A percentile compares a stretch with the other conserved stretches of the same genome.
phyloP scores from a whole-genome alignment of 176 grass and related monocot species.

The Avena eriantha region DNA sequence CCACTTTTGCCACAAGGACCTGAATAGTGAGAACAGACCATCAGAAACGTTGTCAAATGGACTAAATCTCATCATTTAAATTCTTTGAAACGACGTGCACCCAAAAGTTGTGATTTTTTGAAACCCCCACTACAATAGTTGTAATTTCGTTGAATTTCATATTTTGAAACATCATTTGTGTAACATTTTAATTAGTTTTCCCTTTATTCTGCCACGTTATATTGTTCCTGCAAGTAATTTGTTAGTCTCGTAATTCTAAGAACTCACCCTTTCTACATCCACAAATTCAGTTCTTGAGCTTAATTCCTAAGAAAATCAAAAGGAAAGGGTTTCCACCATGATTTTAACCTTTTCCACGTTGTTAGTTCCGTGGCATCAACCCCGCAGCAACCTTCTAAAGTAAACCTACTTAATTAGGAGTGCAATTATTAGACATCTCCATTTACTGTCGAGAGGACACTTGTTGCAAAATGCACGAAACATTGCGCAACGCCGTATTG shows the following conservation, averaged over 20 bases:
- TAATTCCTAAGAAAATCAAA: not conserved
- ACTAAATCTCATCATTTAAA: no score
- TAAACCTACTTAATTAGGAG: slow-evolving; percentile 32
- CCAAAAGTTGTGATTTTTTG: no score
- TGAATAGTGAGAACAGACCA: no score
- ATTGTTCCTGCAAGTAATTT: no score
- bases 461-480: slow-evolving; percentile 10
- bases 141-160: no score
- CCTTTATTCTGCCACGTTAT: no score
- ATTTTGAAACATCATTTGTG: no score
- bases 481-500: not conserved
- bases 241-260: not conserved
- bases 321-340: slow-evolving; percentile 35
- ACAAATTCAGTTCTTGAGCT: not conserved
- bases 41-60: no score
- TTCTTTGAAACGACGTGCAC: no score
- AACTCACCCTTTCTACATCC: not conserved
- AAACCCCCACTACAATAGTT: no score
- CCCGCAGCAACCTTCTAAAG: slow-evolving; percentile 37
- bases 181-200: no score
- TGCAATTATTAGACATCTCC: slow-evolving; percentile 45
- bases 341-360: slow-evolving; percentile 42
- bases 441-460: slow-evolving; percentile 44
- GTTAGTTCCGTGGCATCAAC: slow-evolving; percentile 34
- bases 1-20: no score